Evolutionary conservation across 208 protist genomes (phyloP).

Genomic region (Porcisia deanei): DNA sequence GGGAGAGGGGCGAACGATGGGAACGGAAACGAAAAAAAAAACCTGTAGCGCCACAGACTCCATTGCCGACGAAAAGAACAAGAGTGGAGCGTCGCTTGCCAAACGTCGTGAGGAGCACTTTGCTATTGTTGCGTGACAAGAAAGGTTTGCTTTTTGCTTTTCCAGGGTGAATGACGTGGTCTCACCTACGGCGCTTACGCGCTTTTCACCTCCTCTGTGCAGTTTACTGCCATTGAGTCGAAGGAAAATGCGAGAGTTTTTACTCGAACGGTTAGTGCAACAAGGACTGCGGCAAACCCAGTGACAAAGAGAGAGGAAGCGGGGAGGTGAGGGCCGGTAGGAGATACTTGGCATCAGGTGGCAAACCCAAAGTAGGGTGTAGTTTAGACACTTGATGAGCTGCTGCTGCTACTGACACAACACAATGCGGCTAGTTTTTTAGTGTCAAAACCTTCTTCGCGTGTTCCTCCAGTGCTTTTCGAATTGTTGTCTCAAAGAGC

Average conservation of each 20-base stretch:
- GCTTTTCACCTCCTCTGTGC: neutral
- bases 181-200: neutral
- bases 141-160: neutral
- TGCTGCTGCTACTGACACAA: neutral
- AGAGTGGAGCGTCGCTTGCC: neutral
- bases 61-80: neutral
- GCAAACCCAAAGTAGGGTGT: neutral
- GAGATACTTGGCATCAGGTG: neutral
- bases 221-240: neutral
- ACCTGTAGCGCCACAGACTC: neutral
- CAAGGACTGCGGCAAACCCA: neutral
- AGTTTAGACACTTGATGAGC: neutral
- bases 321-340: neutral
- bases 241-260: neutral
- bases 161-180: neutral
- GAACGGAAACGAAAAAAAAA: neutral
- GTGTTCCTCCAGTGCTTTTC: slow-evolving; percentile 53
- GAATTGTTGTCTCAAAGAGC: slow-evolving; percentile 48
- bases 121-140: neutral
- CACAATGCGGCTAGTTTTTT: slow-evolving; percentile 24
- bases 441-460: slow-evolving; percentile 51
- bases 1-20: neutral
- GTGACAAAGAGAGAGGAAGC: neutral
- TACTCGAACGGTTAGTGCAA: slow-evolving; percentile 3
- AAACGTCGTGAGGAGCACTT: neutral